These are phyloP conservation scores for Parasarocladium wereldwijsianum DNA, from an alignment of 2,329 filamentous ascomycete genomes.

Conservation along the genomic window DNA sequence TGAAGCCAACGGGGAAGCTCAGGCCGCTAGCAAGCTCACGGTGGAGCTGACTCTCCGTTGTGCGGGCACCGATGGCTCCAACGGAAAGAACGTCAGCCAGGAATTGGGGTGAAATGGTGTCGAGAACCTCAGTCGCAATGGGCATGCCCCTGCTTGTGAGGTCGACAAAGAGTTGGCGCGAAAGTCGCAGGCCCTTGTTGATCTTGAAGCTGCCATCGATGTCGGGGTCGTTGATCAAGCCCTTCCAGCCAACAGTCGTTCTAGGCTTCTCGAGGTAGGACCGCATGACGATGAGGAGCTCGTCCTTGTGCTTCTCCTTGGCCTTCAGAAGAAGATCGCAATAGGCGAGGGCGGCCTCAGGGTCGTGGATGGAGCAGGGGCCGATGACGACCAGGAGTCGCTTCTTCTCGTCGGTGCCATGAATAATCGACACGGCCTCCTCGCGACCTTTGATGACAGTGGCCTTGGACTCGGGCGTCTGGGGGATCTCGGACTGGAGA, in stretches of 20 bases:
- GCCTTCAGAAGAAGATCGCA: conserved; percentile 68
- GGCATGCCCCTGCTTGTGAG: conserved; percentile 88
- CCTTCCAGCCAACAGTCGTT: conserved; percentile 98
- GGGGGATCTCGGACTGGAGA: conserved; percentile 80
- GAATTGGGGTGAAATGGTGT: conserved; percentile 97
- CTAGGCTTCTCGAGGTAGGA: conserved; percentile 97
- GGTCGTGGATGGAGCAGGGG: conserved; percentile 95
- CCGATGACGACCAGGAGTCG: conserved; percentile 65
- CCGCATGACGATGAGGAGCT: conserved; percentile 92
- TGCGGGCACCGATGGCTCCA: conserved; percentile 88
- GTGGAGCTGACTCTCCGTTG: conserved; percentile 91
- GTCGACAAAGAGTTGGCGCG: conserved; percentile 84
- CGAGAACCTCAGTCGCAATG: conserved; percentile 92
- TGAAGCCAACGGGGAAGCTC: conserved; percentile 97
- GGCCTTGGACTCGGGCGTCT: conserved; percentile 38
- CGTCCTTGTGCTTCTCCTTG: conserved; percentile 77
- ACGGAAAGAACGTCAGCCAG: conserved; percentile 82
- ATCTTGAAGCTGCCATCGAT: conserved; percentile 98
- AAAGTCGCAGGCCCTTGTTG: conserved; percentile 85
- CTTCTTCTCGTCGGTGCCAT: conserved; percentile 46
- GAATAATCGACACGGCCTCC: conserved; percentile 54
- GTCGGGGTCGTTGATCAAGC: conserved; percentile 94
- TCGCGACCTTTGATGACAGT: conserved; percentile 48
- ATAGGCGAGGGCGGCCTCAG: conserved; percentile 80
- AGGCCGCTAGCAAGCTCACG: conserved; percentile 86